Conservation (phyloP, 257 asterid genomes). For the Oldenlandia corymbosa region DNA sequence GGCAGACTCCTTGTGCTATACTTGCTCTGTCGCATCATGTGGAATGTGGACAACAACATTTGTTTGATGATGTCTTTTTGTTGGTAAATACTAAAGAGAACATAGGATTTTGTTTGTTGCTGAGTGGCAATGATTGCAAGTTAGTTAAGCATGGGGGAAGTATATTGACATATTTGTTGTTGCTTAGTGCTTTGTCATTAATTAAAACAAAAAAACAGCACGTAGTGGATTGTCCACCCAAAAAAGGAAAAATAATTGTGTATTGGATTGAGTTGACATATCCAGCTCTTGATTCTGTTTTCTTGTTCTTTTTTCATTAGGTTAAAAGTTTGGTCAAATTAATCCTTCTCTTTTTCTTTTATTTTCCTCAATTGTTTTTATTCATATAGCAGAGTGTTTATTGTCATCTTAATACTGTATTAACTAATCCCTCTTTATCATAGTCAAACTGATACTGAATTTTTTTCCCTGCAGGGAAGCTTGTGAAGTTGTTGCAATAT, state of each 20-base stretch:
- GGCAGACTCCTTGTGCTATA: too few relatives aligned
- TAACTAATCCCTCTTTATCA: too few relatives aligned
- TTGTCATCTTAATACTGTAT: too few relatives aligned
- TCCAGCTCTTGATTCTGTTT: constrained; percentile 8
- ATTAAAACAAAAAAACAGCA: constrained; percentile 40
- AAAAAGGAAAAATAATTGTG: constrained; percentile 31
- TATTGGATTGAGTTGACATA: constrained; percentile 24
- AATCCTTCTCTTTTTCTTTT: too few relatives aligned
- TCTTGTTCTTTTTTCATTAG: too few relatives aligned
- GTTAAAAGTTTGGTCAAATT: too few relatives aligned
- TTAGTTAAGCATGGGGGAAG: constrained; percentile 18
- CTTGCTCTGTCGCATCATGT: neutral
- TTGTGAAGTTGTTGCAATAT: neutral
- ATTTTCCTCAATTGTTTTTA: too few relatives aligned
- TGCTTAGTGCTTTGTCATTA: constrained; percentile 26
- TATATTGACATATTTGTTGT: constrained; percentile 10
- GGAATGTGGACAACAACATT: neutral
- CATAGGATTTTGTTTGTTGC: constrained; percentile 17
- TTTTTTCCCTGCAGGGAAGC: constrained; percentile 3
- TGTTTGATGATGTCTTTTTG: neutral
- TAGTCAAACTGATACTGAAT: neutral
- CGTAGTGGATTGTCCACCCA: constrained; percentile 58
- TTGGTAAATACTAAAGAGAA: constrained; percentile 25
- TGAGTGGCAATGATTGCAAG: constrained; percentile 25
- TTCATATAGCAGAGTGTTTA: too few relatives aligned